These are phyloP conservation scores for Taphrina sp. DNA, from an alignment of 1,139 yeast species.

Conservation along the genomic window DNA sequence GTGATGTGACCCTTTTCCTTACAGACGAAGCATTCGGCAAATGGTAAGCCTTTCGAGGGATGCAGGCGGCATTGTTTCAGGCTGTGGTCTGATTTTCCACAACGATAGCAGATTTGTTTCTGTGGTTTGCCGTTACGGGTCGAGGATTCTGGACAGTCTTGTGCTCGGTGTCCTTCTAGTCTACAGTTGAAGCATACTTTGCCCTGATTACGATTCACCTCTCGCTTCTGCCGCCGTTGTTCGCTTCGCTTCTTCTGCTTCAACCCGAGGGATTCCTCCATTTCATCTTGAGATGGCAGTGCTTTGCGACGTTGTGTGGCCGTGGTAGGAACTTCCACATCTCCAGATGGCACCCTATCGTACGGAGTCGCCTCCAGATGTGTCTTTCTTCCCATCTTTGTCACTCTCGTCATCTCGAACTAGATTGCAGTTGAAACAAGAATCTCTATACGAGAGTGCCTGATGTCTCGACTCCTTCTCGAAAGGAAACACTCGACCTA, in stretches of 20 bases:
- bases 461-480: too few relatives aligned
- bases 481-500: too few relatives aligned
- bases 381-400: constrained; percentile 33
- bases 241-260: constrained; percentile 22
- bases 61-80: constrained; percentile 27
- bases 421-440: not conserved
- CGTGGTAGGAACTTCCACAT: not conserved
- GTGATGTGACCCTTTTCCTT: constrained; percentile 34
- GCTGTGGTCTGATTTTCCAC: constrained; percentile 34
- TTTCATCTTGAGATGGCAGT: constrained; percentile 6
- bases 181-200: constrained; percentile 34
- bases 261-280: constrained; percentile 11
- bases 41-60: constrained; percentile 27
- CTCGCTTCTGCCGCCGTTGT: constrained; percentile 24
- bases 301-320: constrained; percentile 1
- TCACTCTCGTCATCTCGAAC: constrained; percentile 33
- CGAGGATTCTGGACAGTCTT: constrained; percentile 31
- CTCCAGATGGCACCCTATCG: constrained; percentile 4
- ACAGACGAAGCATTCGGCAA: constrained; percentile 34
- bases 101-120: constrained; percentile 33
- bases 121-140: not conserved
- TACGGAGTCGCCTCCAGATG: constrained; percentile 33
- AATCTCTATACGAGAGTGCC: too few relatives aligned
- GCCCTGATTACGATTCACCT: constrained; percentile 27
- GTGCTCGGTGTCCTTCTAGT: constrained; percentile 31